phyloP scores from a whole-genome alignment of 148 eudicot genomes.

The Oxyria digyna region DNA sequence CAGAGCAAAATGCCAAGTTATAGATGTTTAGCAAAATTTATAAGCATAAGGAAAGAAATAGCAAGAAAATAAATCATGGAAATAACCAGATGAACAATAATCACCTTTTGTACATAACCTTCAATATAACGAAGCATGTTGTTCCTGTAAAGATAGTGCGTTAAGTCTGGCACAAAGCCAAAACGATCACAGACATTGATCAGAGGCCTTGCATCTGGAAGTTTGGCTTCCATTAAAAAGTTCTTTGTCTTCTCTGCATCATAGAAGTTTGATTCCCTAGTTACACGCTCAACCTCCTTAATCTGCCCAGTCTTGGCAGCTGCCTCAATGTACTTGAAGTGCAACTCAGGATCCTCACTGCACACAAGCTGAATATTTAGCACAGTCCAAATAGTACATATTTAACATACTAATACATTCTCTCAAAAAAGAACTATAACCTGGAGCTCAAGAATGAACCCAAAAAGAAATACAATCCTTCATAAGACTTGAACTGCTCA shows the following conservation, averaged over 20 bases:
- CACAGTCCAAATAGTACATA: neutral
- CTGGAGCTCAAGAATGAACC: slow-evolving; percentile 96
- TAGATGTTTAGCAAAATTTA: neutral
- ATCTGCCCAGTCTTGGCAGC: slow-evolving; percentile 98
- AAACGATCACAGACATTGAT: slow-evolving; percentile 94
- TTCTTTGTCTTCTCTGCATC: slow-evolving; percentile 91
- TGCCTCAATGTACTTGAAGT: slow-evolving; percentile 94
- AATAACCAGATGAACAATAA: neutral
- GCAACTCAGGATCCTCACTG: slow-evolving; percentile 97
- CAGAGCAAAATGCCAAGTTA: neutral
- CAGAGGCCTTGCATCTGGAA: slow-evolving; percentile 95
- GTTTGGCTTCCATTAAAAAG: slow-evolving; percentile 96
- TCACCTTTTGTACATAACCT: slow-evolving; percentile 96
- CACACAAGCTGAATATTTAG: neutral
- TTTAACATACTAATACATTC: neutral
- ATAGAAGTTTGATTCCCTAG: slow-evolving; percentile 89
- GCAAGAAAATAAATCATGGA: neutral
- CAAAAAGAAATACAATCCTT: slow-evolving; percentile 87
- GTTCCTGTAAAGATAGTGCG: slow-evolving; percentile 78
- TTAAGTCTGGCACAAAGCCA: slow-evolving; percentile 92
- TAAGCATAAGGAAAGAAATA: neutral
- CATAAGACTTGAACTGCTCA: slow-evolving; percentile 95
- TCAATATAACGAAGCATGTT: slow-evolving; percentile 98
- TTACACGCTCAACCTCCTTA: slow-evolving; percentile 98
- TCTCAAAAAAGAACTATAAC: slow-evolving; percentile 22